phyloP scores from a whole-genome alignment of 2,329 filamentous ascomycete species.

The Scorias spongiosa region DNA sequence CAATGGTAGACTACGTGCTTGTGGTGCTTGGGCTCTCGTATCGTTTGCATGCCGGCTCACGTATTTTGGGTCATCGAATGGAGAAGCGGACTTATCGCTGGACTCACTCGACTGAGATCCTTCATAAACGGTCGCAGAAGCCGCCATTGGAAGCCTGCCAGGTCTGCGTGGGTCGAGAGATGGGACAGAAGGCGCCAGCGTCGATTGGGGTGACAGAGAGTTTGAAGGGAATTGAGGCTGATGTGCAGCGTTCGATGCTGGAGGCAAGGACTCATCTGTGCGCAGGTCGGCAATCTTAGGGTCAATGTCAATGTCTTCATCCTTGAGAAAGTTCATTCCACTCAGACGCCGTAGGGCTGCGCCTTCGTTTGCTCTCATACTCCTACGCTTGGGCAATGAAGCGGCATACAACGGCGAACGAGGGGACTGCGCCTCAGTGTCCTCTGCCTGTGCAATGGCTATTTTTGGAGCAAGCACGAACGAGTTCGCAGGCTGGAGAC shows the following conservation, averaged over 20 bases:
- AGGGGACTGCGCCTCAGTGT: neutral
- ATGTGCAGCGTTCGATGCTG: neutral
- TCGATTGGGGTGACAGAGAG: neutral
- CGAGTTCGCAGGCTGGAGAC: neutral
- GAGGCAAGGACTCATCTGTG: neutral
- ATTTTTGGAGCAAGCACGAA: neutral
- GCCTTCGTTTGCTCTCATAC: constrained; percentile 17
- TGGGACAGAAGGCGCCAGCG: neutral
- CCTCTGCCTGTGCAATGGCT: neutral
- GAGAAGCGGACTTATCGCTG: constrained; percentile 1
- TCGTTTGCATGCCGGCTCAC: constrained; percentile 12
- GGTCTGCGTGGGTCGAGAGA: neutral
- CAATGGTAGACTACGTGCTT: neutral
- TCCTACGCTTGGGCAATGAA: constrained; percentile 4
- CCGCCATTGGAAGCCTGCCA: neutral
- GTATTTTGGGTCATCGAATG: constrained; percentile 16
- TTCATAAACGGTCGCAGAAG: neutral
- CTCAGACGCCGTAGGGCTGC: constrained; percentile 18
- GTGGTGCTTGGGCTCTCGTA: constrained; percentile 2
- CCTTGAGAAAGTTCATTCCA: constrained; percentile 12
- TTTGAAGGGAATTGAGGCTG: neutral
- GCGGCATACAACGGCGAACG: neutral
- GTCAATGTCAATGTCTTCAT: constrained; percentile 6
- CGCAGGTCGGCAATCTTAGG: neutral
- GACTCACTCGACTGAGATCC: constrained; percentile 1